Base-by-base conservation (phyloP, 768 basidiomycete genomes). In the Leucocoprinus leucothites region DNA sequence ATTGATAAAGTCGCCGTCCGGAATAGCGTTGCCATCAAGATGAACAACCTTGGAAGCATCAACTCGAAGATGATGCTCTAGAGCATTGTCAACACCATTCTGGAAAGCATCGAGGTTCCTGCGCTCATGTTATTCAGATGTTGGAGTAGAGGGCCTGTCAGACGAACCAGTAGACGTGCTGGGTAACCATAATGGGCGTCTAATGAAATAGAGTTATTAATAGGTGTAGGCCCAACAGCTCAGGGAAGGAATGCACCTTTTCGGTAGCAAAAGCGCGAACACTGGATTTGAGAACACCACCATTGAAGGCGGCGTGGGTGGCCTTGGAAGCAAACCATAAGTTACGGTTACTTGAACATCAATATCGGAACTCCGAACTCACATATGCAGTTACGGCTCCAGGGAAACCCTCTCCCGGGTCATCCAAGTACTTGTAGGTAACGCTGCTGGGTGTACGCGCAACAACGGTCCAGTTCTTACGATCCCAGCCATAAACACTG, bases 101-200 rank as follows among this genome's bases (percentile, higher is more conserved):
- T 79, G 73, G 66, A 78, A 82, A 2, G 77, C 79, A 57, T 82
- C 78, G 13, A 82, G 67, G 58, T 82, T 82, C 76, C 77, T 48
- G 11, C 16, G 22, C 28, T 26, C 6, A 1, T 1, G 13, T 19
- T 38, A 9, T 18, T 9, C 19, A 41, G 13, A 26, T 19, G 25
- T 44, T 18, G 42, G 3, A 5, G 13, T 46, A 7, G 53, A 9
- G 3, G 38, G 34, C 16, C n/a, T 18, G 4, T 26, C 8, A 49
- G 9, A 41, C 65, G 16, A 41, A 77, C 80, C 78, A 80, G 62
- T 82, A 84, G 28, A 77, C 70, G 58, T 82, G 81, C 53, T 79
- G 78, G 0, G 80, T 81, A 25, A 81, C 63, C 81, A 82, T 80
- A 50, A 82, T 80, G 0, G 81, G 81, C 2, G 82, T 82, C 74